Evolutionary conservation across 768 basidiomycete genomes (phyloP), one percentile per base, ranked within the genome.

Genomic region (Megacollybia marginata): DNA sequence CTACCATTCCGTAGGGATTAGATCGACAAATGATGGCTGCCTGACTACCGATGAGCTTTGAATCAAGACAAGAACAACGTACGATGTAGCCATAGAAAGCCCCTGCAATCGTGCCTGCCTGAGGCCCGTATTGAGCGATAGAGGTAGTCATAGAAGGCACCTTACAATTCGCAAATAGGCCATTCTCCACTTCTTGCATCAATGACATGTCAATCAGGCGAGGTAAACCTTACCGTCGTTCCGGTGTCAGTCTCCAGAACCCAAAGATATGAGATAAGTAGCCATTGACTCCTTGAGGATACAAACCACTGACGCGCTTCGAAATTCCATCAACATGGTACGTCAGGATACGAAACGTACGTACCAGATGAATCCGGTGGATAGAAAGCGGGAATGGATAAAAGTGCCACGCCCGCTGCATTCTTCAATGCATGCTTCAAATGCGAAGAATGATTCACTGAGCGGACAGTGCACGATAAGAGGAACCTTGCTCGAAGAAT

Each of bases 201-300:
- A 28, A 28, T 28, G 32, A 15, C 12, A 16, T 40, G 38, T 7
- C 15, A 19, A 7, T 15, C 38, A 40, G 38, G 19, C 38, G 38
- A 19, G 5, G 38, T 15, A 40, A 3, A 40, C 15, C 23, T 28
- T 28, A 63, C 64, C 7, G 75, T 76, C 40, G 75, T 74, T n/a
- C 74, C 76, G 0, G 71, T 74, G 51, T 72, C 78, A 8, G 74
- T 74, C 55, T 75, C 74, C 32, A 76, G 61, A 5, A 78, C 74
- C 73, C 74, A 76, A 1, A 77, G 60, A 56, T 74, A 75, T 19
- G 69, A 73, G 51, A 75, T 70, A 9, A 72, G 61, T 68, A 75
- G 72, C 76, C 76, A 76, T 50, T 76, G 75, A 13, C 72, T 73
- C 44, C 68, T 69, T 20, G 59, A 61, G 10, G 38, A 48, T 10